Evolutionary conservation across 2,329 filamentous ascomycete genomes (phyloP).

Genomic region (Lecanicillium sp.): DNA sequence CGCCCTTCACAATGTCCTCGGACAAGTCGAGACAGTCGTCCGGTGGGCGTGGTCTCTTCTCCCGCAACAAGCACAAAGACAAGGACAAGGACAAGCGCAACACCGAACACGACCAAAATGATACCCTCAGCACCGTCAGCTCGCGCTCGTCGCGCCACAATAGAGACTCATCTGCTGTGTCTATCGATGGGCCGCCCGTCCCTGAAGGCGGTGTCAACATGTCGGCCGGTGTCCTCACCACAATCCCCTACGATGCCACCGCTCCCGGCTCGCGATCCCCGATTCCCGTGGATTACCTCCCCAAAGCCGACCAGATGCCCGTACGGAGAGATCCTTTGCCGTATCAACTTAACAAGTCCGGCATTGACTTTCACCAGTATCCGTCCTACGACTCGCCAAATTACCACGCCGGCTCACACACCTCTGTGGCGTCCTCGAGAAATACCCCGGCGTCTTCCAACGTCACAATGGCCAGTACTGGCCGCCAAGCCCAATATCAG

Average conservation of each 20-base stretch:
- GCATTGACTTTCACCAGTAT: slow-evolving; percentile 82
- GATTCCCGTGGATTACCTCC: slow-evolving; percentile 64
- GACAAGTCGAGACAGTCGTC: slow-evolving; percentile 79
- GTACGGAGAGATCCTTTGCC: slow-evolving; percentile 65
- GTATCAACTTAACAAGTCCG: slow-evolving; percentile 73
- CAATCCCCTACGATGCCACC: slow-evolving; percentile 76
- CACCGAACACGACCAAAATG: slow-evolving; percentile 51
- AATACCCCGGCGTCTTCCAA: slow-evolving; percentile 47
- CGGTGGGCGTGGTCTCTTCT: slow-evolving; percentile 72
- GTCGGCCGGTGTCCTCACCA: slow-evolving; percentile 75
- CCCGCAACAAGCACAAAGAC: slow-evolving; percentile 73
- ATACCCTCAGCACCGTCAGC: slow-evolving; percentile 51
- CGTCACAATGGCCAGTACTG: slow-evolving; percentile 63
- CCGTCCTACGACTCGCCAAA: slow-evolving; percentile 57
- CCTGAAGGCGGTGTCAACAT: slow-evolving; percentile 61
- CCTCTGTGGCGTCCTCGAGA: slow-evolving; percentile 49
- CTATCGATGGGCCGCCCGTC: slow-evolving; percentile 58
- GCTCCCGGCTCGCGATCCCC: slow-evolving; percentile 59
- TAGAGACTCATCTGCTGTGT: slow-evolving; percentile 63
- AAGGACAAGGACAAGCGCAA: slow-evolving; percentile 52
- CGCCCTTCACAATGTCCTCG: slow-evolving; percentile 51
- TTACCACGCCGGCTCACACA: slow-evolving; percentile 41
- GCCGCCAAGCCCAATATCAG: slow-evolving; percentile 66
- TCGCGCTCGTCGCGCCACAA: slow-evolving; percentile 70
- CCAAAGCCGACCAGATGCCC: slow-evolving; percentile 55